These are phyloP conservation scores for Sporisorium graminicola DNA, from an alignment of 1,284 basidiomycete species.

Conservation along the genomic window DNA sequence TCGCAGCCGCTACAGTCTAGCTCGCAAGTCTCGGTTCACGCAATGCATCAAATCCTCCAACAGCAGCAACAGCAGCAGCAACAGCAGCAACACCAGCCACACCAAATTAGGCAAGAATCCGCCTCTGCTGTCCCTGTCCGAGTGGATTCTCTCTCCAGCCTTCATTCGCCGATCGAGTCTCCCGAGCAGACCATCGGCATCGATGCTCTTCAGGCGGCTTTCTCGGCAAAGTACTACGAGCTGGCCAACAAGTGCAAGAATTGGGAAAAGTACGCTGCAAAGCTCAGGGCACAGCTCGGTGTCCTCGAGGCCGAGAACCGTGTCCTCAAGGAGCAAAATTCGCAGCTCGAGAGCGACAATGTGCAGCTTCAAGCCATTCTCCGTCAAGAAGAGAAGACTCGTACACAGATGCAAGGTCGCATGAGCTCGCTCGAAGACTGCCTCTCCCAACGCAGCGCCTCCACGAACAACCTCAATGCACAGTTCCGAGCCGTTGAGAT, in stretches of 20 bases:
- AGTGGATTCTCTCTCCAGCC: conserved; percentile 6
- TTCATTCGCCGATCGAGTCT: conserved; percentile 17
- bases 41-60: conserved; percentile 27
- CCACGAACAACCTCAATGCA: conserved; percentile 20
- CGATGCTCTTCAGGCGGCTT: conserved; percentile 57
- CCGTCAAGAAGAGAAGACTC: conserved; percentile 30
- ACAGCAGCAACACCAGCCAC: conserved; percentile 7
- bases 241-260: conserved; percentile 60
- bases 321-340: conserved; percentile 50
- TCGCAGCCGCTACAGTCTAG: conserved; percentile 13
- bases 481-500: conserved; percentile 37
- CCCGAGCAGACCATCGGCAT: conserved; percentile 46
- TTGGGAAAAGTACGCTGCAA: conserved; percentile 63
- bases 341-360: conserved; percentile 52
- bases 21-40: conserved; percentile 7
- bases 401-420: conserved; percentile 35
- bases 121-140: neutral
- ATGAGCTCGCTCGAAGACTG: conserved; percentile 47
- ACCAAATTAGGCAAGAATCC: conserved; percentile 14
- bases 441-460: conserved; percentile 30
- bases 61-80: conserved; percentile 30
- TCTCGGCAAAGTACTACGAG: conserved; percentile 58
- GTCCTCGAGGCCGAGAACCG: conserved; percentile 56
- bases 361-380: conserved; percentile 34
- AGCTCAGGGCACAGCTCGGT: conserved; percentile 57